Base-by-base conservation (phyloP, 2,329 filamentous ascomycete species). In the Fonsecaea pedrosoi region DNA sequence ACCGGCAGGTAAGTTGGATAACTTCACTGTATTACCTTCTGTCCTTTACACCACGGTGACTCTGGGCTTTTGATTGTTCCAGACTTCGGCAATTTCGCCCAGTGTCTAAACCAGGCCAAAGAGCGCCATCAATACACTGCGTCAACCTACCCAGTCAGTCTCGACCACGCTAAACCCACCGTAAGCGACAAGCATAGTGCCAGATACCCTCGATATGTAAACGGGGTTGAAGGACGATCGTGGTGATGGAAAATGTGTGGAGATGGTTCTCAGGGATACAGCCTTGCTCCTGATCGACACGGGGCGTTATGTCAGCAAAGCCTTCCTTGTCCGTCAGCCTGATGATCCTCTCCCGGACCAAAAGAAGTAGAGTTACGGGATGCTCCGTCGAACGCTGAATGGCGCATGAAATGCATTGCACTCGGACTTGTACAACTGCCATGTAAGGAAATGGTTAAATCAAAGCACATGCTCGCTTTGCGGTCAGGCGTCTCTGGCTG, bases 191-290 rank as follows among this genome's bases (percentile, higher is more conserved):
- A 40, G 38, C 38, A 15, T 38, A 13, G 12, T 48, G 18, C 6
- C 42, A 21, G 8, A n/a, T 21, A 48, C 21, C 7, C 45, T 25
- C 10, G 18, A 25, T 30, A 30, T 15, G 21, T 48, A 6, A 48
- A 25, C 10, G 4, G 1, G 25, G 25, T 12, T 50, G 9, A 50
- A 50, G 25, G 45, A 50, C 15, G 5, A 12, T 9, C 10, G 42
- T 48, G 10, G 18, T 25, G 18, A 25, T 59, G 7, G 37, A 60
- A 50, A 32, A 32, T 32, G 57, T 18, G 57, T 48, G 25, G 58
- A 50, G 7, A 10, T 30, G 9, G 10, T 9, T 21, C 25, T 25
- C 45, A 50, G 45, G 45, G 45, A 50, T 25, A 25, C 45, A 50
- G 45, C 18, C 45, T 50, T 50, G 45, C 45, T 25, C 21, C 1